Evolutionary conservation across 768 basidiomycete genomes (phyloP), one percentile per base, ranked within the genome.

Genomic region (Lentinus brumalis): DNA sequence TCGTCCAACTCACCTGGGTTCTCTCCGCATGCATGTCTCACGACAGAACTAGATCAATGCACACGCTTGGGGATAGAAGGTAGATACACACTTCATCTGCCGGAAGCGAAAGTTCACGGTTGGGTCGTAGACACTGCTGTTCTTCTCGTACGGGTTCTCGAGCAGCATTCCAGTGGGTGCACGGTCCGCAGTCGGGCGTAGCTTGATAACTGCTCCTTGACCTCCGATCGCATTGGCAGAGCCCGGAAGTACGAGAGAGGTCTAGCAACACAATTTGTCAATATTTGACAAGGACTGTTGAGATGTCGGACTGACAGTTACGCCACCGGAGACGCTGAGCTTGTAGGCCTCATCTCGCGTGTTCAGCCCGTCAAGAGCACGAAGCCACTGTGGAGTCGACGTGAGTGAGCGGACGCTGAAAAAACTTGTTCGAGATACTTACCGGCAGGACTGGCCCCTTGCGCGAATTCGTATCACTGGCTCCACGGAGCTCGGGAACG

Each of bases 171-270:
- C 85, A 5, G 84, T 82, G 2, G 92, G 81, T 0, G 88, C 87
- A 47, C 86, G 84, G 63, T 91, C 90, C 4, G 76, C 67, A 0
- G 92, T 92, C 56, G 81, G 81, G n/a, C 93, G 84, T 29, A 91
- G 82, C 74, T 94, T 96, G 64, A 94, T 88, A 30, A 85, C 80
- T 71, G 85, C 89, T 0, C 86, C 91, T 69, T 91, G 89, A 0
- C 90, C 90, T 51, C 88, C 89, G 81, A 67, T 54, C 9, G 63
- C 66, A 30, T 67, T 67, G 10, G 78, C 83, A 46, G 85, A 88
- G 0, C 91, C 92, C 3, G 93, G 93, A 1, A 94, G 78, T 26
- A 94, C 77, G 32, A 92, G 78, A 3, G 88, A 80, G 0, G 89
- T 89, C 61, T 62, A 21, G 10, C 35, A 3, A 11, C 35, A 35